phyloP scores from a whole-genome alignment of 2,329 filamentous ascomycete genomes.

The Karstenula rhodostoma region DNA sequence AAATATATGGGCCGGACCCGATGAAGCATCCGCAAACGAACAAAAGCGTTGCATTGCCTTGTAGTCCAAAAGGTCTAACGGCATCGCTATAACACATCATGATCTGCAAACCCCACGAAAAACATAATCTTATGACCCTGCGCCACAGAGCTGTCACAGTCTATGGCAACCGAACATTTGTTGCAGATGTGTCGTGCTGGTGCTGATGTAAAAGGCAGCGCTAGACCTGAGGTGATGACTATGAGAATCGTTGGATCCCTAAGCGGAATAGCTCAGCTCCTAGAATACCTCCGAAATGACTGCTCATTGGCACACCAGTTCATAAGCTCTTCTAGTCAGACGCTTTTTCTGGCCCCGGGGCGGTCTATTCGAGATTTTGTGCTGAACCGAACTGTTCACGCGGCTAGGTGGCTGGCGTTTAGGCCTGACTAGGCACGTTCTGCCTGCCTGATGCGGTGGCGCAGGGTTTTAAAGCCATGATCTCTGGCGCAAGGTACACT shows the following conservation, averaged over 20 bases:
- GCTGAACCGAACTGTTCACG: neutral
- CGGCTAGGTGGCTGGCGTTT: neutral
- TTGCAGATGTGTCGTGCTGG: neutral
- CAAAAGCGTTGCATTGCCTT: conserved; percentile 6
- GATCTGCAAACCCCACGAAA: neutral
- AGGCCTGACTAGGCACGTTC: neutral
- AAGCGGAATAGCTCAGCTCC: neutral
- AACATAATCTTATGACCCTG: neutral
- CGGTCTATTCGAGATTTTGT: neutral
- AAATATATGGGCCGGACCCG: neutral
- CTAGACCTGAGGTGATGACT: neutral
- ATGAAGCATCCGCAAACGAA: conserved; percentile 5
- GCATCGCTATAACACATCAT: neutral
- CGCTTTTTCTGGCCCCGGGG: neutral
- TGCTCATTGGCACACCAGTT: neutral
- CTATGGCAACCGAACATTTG: neutral
- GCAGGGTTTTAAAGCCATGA: neutral
- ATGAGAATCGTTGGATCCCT: neutral
- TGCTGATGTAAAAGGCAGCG: neutral
- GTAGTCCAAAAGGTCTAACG: neutral
- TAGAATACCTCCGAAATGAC: neutral
- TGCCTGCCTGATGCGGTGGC: neutral
- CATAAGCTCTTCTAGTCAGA: neutral
- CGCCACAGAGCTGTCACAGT: neutral
- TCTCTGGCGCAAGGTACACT: neutral